Conservation (phyloP, 1,284 basidiomycete genomes). For the Cryptococcus sp. region DNA sequence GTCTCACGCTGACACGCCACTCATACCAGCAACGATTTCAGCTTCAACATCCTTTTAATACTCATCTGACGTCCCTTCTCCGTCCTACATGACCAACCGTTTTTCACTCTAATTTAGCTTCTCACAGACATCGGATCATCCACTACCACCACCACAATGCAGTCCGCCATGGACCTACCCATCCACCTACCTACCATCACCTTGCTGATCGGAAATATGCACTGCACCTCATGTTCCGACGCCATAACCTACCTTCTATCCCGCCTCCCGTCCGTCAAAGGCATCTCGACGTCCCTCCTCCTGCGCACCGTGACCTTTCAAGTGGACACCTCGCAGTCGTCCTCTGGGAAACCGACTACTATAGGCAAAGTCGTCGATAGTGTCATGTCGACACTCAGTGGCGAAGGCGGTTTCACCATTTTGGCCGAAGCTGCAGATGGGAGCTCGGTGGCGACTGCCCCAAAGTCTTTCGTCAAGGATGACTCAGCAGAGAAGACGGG, state of each 20-base stretch:
- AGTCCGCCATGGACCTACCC: slow-evolving; percentile 13
- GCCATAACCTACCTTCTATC: slow-evolving; percentile 45
- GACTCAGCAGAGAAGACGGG: not conserved
- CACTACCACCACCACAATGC: slow-evolving; percentile 5
- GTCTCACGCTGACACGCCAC: too few species aligned
- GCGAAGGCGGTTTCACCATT: slow-evolving; percentile 45
- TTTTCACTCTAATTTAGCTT: too few species aligned
- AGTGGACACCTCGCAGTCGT: slow-evolving; percentile 21
- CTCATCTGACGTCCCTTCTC: too few species aligned
- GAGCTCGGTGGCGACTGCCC: not conserved
- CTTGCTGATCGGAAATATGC: slow-evolving; percentile 45
- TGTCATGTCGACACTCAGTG: slow-evolving; percentile 23
- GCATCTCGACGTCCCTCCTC: slow-evolving; percentile 47
- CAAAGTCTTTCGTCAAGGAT: not conserved
- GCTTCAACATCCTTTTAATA: too few species aligned
- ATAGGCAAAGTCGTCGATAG: slow-evolving; percentile 25
- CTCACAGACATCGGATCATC: not conserved
- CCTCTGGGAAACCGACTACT: slow-evolving; percentile 10
- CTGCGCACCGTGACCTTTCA: slow-evolving; percentile 45
- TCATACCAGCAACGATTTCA: too few species aligned
- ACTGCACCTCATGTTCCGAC: slow-evolving; percentile 55
- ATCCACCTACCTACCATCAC: slow-evolving; percentile 28
- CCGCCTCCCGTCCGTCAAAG: slow-evolving; percentile 26
- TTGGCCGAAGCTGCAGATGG: slow-evolving; percentile 17
- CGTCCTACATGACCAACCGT: too few species aligned